phyloP scores from a whole-genome alignment of 495 filamentous ascomycete species.

The Trichoderma virens region DNA sequence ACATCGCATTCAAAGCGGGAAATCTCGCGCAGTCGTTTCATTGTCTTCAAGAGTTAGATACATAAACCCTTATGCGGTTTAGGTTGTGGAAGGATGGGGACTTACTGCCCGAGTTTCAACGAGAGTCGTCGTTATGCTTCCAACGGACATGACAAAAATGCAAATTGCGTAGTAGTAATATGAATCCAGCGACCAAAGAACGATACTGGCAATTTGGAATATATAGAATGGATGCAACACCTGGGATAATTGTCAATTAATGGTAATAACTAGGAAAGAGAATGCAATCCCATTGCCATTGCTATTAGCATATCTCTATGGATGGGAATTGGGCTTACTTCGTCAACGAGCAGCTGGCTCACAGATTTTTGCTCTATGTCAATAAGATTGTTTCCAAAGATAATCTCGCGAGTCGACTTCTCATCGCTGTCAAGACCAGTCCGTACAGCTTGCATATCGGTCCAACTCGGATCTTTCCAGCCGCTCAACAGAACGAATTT shows the following conservation, averaged over 20 bases:
- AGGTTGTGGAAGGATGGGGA: conserved; percentile 17
- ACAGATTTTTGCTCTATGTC: conserved; percentile 84
- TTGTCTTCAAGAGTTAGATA: conserved; percentile 51
- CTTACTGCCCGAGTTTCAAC: conserved; percentile 80
- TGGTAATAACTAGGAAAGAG: not conserved
- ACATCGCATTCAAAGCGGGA: conserved; percentile 93
- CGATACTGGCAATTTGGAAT: conserved; percentile 90
- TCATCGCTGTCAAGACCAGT: conserved; percentile 85
- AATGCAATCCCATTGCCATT: not conserved
- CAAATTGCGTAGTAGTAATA: conserved; percentile 97
- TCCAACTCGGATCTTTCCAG: conserved; percentile 93
- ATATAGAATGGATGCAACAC: conserved; percentile 97
- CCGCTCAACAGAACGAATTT: conserved; percentile 77
- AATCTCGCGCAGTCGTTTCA: conserved; percentile 83
- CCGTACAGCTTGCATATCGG: conserved; percentile 64
- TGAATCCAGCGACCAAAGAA: conserved; percentile 90
- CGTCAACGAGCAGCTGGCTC: conserved; percentile 77
- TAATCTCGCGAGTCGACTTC: conserved; percentile 68
- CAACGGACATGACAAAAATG: conserved; percentile 90
- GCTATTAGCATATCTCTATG: not conserved
- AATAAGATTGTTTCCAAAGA: conserved; percentile 85
- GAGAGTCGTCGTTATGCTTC: conserved; percentile 83
- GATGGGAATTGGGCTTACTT: conserved; percentile 44
- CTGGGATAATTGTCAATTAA: conserved; percentile 5
- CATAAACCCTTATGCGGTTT: not conserved